These are phyloP conservation scores for Ophiostoma pallidulum DNA, from an alignment of 2,329 filamentous ascomycete species.

Conservation along the genomic window DNA sequence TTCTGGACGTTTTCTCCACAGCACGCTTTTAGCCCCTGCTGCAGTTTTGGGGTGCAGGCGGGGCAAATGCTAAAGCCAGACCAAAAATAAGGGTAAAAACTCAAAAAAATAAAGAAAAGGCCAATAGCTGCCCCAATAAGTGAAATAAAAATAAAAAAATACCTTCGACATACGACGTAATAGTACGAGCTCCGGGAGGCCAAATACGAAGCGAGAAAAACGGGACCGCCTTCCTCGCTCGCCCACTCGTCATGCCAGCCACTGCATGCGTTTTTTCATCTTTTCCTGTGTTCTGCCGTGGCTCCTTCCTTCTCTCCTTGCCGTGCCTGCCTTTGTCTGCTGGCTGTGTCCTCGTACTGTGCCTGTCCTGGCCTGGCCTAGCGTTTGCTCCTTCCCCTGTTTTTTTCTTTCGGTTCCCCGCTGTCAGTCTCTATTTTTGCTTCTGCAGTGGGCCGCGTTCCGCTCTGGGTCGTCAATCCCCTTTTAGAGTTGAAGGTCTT, in stretches of 20 bases:
- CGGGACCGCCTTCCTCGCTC: background rate
- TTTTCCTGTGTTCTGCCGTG: too few species aligned
- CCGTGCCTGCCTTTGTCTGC: background rate
- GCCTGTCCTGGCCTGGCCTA: too few species aligned
- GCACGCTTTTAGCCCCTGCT: too few species aligned
- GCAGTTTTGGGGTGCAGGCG: background rate
- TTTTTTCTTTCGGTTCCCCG: background rate
- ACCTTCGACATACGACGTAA: too few species aligned
- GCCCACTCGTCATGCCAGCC: too few species aligned
- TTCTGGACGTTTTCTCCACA: too few species aligned
- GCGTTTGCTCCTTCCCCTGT: slow-evolving; percentile 1
- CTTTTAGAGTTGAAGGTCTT: slow-evolving; percentile 1
- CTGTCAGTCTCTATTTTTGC: too few species aligned
- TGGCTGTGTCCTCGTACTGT: background rate
- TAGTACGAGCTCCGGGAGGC: too few species aligned
- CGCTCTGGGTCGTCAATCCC: background rate
- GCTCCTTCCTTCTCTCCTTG: background rate
- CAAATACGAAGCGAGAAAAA: slow-evolving; percentile 7
- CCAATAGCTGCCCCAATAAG: too few species aligned
- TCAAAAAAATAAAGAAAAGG: too few species aligned
- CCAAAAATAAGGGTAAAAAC: background rate
- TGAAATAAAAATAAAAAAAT: background rate
- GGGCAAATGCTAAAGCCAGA: background rate
- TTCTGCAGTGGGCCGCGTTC: background rate
- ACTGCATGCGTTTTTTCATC: too few species aligned